These are phyloP conservation scores for Chlamydomonas sphaeroides DNA, from an alignment of 139 green algal genomes.

Conservation along the genomic window DNA sequence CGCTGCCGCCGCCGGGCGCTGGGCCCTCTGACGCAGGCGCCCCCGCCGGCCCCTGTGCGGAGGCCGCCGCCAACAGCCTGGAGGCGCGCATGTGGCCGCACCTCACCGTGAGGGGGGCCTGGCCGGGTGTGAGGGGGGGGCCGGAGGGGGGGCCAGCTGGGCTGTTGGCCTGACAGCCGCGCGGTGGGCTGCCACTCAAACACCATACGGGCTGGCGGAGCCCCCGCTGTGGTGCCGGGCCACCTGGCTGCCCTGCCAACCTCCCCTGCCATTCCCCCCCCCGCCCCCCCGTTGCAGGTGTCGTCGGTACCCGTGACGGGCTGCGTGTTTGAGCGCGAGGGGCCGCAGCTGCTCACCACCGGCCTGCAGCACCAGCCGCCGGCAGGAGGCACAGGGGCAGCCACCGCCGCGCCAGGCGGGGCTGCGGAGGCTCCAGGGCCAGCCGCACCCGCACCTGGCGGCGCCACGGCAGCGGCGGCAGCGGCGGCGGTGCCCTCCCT, in stretches of 20 bases:
- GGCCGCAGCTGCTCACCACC: background rate
- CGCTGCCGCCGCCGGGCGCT: too few species aligned
- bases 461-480: background rate
- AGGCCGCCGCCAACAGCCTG: background rate
- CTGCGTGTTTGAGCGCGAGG: background rate
- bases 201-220: too few species aligned
- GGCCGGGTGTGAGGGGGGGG: background rate
- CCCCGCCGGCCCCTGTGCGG: background rate
- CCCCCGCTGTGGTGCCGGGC: too few species aligned
- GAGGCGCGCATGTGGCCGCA: constrained; percentile 8
- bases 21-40: too few species aligned
- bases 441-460: background rate
- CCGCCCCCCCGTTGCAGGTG: background rate
- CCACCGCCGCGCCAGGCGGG: too few species aligned
- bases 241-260: too few species aligned
- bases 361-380: background rate
- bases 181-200: too few species aligned
- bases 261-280: background rate
- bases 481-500: too few species aligned
- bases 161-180: too few species aligned
- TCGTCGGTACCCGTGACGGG: background rate
- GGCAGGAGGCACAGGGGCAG: too few species aligned
- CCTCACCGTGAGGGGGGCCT: background rate
- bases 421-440: too few species aligned
- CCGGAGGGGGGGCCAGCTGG: too few species aligned